Percentiles rank a stretch among this genome's conserved stretches.
Evolutionary conservation across 768 basidiomycete species (phyloP).

Genomic region (Tulasnella sp.): DNA sequence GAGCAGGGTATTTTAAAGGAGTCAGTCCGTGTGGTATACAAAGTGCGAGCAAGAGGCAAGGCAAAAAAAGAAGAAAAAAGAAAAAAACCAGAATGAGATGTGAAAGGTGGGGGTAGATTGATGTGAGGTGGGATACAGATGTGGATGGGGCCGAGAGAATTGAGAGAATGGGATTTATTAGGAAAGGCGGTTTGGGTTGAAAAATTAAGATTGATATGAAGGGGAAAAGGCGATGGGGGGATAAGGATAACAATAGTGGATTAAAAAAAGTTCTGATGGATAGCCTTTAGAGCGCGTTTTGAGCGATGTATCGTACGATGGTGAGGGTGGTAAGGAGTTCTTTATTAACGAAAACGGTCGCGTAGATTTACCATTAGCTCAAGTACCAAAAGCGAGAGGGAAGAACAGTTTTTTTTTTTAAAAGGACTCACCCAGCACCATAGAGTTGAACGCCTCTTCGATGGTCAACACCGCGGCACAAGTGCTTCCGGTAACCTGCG

Average conservation of each 20-base stretch:
- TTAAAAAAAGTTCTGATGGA: neutral
- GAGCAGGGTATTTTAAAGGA: too few relatives aligned
- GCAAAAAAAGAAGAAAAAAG: neutral
- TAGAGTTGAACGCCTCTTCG: neutral
- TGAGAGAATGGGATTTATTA: neutral
- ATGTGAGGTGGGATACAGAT: too few relatives aligned
- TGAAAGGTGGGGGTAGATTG: too few relatives aligned
- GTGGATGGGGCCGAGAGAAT: too few relatives aligned
- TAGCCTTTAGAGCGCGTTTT: neutral
- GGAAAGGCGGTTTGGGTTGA: neutral
- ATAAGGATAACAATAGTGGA: neutral
- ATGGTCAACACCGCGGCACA: slow-evolving; percentile 11
- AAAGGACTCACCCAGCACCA: neutral
- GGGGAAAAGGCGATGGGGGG: neutral
- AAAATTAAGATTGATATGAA: neutral
- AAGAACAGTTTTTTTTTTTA: neutral
- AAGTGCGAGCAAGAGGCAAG: too few relatives aligned
- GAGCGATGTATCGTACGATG: slow-evolving; percentile 10
- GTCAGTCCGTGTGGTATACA: too few relatives aligned
- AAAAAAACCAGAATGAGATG: neutral
- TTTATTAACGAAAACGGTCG: neutral
- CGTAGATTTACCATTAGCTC: too few relatives aligned
- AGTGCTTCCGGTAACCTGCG: slow-evolving; percentile 2
- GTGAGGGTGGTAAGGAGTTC: slow-evolving; percentile 11
- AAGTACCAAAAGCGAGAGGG: too few relatives aligned